A percentile compares a stretch with the other conserved stretches of the same genome.
These are phyloP conservation scores for Lactifluus piperatus DNA, from an alignment of 768 basidiomycete genomes.

Conservation along the genomic window DNA sequence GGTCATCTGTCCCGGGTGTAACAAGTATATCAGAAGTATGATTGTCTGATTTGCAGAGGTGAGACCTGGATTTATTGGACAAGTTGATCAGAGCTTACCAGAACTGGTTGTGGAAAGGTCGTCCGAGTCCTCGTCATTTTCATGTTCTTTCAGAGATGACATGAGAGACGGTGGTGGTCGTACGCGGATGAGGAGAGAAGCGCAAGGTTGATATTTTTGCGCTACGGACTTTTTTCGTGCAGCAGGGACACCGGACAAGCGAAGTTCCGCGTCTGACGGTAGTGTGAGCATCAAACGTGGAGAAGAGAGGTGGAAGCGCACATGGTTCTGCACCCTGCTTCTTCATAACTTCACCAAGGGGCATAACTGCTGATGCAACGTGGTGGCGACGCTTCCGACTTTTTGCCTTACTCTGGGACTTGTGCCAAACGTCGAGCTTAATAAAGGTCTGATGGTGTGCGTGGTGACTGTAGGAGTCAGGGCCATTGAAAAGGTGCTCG, in stretches of 20 bases:
- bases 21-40: constrained; percentile 18
- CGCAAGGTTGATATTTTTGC: constrained; percentile 13
- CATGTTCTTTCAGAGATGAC: neutral
- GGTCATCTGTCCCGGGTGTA: constrained; percentile 5
- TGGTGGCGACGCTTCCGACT: constrained; percentile 48
- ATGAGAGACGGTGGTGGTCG: constrained; percentile 7
- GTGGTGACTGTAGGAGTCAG: constrained; percentile 30
- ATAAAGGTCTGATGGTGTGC: constrained; percentile 33
- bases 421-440: constrained; percentile 49
- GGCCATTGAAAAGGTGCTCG: neutral
- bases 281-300: neutral
- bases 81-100: neutral
- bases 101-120: constrained; percentile 2
- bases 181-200: constrained; percentile 14
- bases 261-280: constrained; percentile 12
- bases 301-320: constrained; percentile 25
- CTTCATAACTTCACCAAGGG: constrained; percentile 45
- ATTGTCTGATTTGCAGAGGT: neutral
- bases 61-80: neutral
- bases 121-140: constrained; percentile 3
- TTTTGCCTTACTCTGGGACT: constrained; percentile 48
- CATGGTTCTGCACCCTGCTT: constrained; percentile 39
- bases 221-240: constrained; percentile 11
- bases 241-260: constrained; percentile 6
- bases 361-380: constrained; percentile 42